phyloP scores from a whole-genome alignment of 768 basidiomycete genomes.

The Podaxis carcinomalis region DNA sequence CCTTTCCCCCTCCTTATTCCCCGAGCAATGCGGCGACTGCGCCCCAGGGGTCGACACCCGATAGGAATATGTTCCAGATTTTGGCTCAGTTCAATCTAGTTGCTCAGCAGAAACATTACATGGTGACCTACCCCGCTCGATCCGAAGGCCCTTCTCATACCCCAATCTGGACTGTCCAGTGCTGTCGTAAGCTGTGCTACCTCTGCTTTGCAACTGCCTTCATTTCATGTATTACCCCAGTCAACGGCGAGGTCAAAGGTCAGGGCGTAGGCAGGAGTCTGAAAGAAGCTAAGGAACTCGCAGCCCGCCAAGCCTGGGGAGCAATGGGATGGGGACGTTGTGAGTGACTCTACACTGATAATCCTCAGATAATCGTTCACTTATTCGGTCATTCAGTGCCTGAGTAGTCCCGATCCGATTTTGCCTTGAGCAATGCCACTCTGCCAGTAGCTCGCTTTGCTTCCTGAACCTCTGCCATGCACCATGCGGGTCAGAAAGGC shows the following conservation, averaged over 20 bases:
- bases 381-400: too few species aligned
- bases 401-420: too few species aligned
- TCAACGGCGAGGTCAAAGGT: background rate
- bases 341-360: too few species aligned
- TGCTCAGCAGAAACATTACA: slow-evolving; percentile 40
- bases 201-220: background rate
- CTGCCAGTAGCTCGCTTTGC: too few species aligned
- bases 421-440: too few species aligned
- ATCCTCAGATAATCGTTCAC: too few species aligned
- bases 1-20: background rate
- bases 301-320: background rate
- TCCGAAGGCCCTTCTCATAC: slow-evolving; percentile 29
- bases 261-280: background rate
- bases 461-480: too few species aligned
- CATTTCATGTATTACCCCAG: background rate
- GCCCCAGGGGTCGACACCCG: background rate
- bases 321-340: background rate
- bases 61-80: slow-evolving; percentile 20
- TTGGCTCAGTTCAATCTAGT: slow-evolving; percentile 50
- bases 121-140: slow-evolving; percentile 41
- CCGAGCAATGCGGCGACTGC: background rate
- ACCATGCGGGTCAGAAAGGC: too few species aligned
- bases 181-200: background rate
- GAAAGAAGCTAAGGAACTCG: background rate
- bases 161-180: background rate